Evolutionary conservation across 1,284 basidiomycete species (phyloP), one percentile per base, ranked within the genome.

Genomic region (Boletus chippewaensis): DNA sequence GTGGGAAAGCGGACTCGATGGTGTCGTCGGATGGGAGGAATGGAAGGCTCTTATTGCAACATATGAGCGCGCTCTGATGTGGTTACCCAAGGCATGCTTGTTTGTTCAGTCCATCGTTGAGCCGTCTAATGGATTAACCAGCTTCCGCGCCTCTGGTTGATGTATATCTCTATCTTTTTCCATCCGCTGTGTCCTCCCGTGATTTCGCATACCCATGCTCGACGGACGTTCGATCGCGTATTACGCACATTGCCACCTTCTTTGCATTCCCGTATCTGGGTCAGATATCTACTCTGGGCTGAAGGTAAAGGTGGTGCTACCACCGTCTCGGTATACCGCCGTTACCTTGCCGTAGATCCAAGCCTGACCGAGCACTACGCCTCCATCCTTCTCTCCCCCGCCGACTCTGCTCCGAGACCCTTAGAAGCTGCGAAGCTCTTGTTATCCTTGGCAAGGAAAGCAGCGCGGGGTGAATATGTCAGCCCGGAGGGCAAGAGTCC

Each of bases 401-500:
- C 74, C 49, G 81, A 80, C 57, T 76, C 80, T 16, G 66, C 76
- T 15, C 86, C 89, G n/a, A 81, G 91, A 38, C 90, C 95, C 0
- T 78, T 98, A 9, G 92, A 97, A 65, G 95, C 96, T 0, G 91
- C 93, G 6, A 99, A 99, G 66, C 76, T 95, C 15, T 75, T 97
- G 8, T 75, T 99, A 15, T 79, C 81, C 2, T 72, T 99, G 35
- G 91, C 92, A 9, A 78, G 92, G 45, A 86, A 87, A 62, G 91
- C 95, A 1, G 78, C 84, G 1, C 76, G 81, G 45, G 94, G 93
- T 29, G 81, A 86, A 49, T 98, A 96, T 66, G 76, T 75, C 11
- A 92, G 91, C 52, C 85, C 92, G 0, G 94, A 98, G 62, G 91
- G 88, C 44, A 99, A 98, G 72, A 95, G 93, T 57, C 87, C 95